Conservation (phyloP, 2,329 filamentous ascomycete species). For the Colletotrichum salicis region DNA sequence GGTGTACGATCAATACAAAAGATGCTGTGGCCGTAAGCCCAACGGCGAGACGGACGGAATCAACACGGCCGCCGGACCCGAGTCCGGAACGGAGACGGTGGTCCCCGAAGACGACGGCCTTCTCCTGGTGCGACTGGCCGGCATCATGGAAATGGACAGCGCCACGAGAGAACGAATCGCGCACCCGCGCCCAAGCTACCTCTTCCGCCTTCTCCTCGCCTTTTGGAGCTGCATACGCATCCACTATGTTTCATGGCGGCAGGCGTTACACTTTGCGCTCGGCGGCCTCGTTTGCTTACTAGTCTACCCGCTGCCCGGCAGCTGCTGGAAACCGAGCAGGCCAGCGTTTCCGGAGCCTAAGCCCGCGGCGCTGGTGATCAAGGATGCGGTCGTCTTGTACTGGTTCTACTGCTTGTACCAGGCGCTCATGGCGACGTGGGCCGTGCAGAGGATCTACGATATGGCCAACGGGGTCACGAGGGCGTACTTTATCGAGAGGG, state of each 20-base stretch:
- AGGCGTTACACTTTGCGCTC: not conserved
- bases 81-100: too few relatives aligned
- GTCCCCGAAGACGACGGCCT: not conserved
- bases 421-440: not conserved
- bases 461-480: slow-evolving; percentile 20
- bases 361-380: not conserved
- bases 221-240: not conserved
- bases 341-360: not conserved
- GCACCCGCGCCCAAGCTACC: not conserved
- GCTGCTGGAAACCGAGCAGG: not conserved
- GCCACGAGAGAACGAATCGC: not conserved
- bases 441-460: slow-evolving; percentile 6
- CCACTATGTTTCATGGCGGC: not conserved
- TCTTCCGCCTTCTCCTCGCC: not conserved
- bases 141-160: not conserved
- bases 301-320: not conserved
- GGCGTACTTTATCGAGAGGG: slow-evolving; percentile 22
- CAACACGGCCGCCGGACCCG: too few relatives aligned
- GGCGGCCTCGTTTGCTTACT: not conserved
- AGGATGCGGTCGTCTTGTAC: not conserved
- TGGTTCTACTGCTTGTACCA: not conserved
- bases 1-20: not conserved
- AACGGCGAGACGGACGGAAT: too few relatives aligned
- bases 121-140: not conserved
- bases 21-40: not conserved